Percentiles rank a stretch among this genome's conserved stretches.
Evolutionary conservation across 768 basidiomycete genomes (phyloP).

Genomic region (Chalciporus piperatus): DNA sequence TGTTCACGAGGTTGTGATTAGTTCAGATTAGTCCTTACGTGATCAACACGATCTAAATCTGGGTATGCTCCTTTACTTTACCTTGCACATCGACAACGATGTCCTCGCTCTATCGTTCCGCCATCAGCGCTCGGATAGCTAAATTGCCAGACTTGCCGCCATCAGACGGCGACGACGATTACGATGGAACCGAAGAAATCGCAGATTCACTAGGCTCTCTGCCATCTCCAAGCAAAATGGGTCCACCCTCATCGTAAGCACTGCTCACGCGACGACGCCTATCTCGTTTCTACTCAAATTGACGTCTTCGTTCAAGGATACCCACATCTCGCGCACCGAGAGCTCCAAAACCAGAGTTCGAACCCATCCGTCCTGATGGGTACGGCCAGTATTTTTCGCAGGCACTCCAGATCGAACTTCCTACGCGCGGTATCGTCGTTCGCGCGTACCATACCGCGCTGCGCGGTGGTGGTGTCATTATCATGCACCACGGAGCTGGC

Average conservation of each 20-base stretch:
- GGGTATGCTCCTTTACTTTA: not conserved
- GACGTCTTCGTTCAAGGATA: slow-evolving; percentile 27
- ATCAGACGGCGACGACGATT: slow-evolving; percentile 38
- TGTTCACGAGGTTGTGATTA: too few relatives aligned
- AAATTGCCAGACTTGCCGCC: slow-evolving; percentile 65
- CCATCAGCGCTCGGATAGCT: slow-evolving; percentile 70
- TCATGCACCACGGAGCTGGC: slow-evolving; percentile 96
- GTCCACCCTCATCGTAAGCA: slow-evolving; percentile 62
- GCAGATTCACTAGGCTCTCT: slow-evolving; percentile 59
- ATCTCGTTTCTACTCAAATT: slow-evolving; percentile 10
- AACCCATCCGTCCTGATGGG: slow-evolving; percentile 68
- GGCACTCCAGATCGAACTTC: slow-evolving; percentile 74
- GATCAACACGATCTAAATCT: not conserved
- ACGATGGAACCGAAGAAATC: slow-evolving; percentile 47
- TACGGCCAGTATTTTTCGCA: slow-evolving; percentile 66
- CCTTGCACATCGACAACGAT: slow-evolving; percentile 32
- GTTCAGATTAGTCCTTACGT: too few relatives aligned
- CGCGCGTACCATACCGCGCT: slow-evolving; percentile 86
- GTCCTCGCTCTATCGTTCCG: slow-evolving; percentile 75
- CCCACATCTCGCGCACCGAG: slow-evolving; percentile 26
- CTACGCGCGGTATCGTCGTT: slow-evolving; percentile 58
- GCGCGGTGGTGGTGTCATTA: slow-evolving; percentile 58
- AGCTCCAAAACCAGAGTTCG: slow-evolving; percentile 56
- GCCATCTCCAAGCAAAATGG: slow-evolving; percentile 47
- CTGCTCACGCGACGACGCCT: slow-evolving; percentile 4